Base-by-base conservation (phyloP, 2,329 filamentous ascomycete genomes). In the Orbilia blumenaviensis region DNA sequence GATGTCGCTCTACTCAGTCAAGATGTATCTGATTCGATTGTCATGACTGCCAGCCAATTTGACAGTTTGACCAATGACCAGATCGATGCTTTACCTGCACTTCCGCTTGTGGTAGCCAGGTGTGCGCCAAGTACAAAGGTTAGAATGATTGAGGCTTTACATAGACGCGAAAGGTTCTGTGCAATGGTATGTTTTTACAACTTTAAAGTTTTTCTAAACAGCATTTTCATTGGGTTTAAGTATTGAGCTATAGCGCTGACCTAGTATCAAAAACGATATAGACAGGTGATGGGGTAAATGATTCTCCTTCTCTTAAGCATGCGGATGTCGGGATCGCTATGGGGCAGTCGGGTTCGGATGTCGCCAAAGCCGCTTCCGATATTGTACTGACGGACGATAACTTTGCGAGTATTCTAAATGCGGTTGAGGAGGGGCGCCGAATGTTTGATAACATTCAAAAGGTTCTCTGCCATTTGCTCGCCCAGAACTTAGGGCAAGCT, bases 371-470 rank as follows among this genome's bases (percentile, higher is more conserved):
- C 46, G 82, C 87, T 81, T 85, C 92, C 79, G 82, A 91, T 78
- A 88, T 92, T 68, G 88, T 91, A 10, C 83, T 92, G n/a, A 89
- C 91, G 0, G 91, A 95, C 81, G 92, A 95, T 84, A 94, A 94
- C 83, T 96, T 96, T 83, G 92, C 93, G 78, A 92, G 89, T 1
- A 95, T 96, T 78, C 89, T 94, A n/a, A 88, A 91, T 34, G 92
- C 92, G 3, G 92, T 95, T 78, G 90, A 92, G 79, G 91, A 94
- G 83, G 92, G 92, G 14, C 88, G 92, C 12, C 88, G 92, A 79
- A 92, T 94, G 86, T 94, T 94, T 81, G 91, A 94, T 83, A 95
- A 95, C 81, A 93, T 95, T 78, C 91, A 95, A 80, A 94, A 94
- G 71, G 95, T 95, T 80, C 89, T 95, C 52, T 86, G 95, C 42